A percentile compares a stretch with the other conserved stretches of the same genome.
phyloP scores from a whole-genome alignment of 805 yeast genomes.

The Teunomyces cretensis region DNA sequence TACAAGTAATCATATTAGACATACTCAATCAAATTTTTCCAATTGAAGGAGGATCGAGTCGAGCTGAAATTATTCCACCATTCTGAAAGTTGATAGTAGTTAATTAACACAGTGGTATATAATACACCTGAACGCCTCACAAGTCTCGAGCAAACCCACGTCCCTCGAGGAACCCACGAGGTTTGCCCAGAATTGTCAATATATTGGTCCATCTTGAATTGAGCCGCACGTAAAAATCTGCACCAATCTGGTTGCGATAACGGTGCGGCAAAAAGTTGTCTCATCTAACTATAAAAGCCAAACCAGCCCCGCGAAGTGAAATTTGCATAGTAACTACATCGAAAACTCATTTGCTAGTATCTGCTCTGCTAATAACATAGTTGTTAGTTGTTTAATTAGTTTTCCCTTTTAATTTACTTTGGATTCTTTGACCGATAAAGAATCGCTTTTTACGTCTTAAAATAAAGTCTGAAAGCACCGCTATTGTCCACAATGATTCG shows the following conservation, averaged over 20 bases:
- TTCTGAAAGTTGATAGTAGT: too few relatives aligned
- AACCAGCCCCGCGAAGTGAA: too few relatives aligned
- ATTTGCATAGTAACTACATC: too few relatives aligned
- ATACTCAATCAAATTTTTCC: not conserved
- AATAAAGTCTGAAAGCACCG: slow-evolving; percentile 7
- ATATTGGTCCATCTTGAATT: not conserved
- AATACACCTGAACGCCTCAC: too few relatives aligned
- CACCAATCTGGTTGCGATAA: too few relatives aligned
- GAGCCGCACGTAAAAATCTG: too few relatives aligned
- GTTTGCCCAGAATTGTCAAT: not conserved
- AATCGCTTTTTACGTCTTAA: not conserved
- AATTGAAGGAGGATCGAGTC: not conserved
- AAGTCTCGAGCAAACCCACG: too few relatives aligned
- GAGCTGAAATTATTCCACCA: not conserved
- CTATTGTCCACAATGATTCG: slow-evolving; percentile 9
- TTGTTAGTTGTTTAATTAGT: not conserved
- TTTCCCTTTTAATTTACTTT: not conserved
- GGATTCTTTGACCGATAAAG: not conserved
- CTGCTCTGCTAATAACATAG: not conserved
- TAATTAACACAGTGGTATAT: too few relatives aligned
- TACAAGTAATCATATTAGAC: not conserved
- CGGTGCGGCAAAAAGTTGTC: too few relatives aligned
- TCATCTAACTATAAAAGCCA: too few relatives aligned
- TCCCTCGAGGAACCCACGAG: not conserved
- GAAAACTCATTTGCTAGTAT: not conserved